Base-by-base conservation (phyloP, 306 rosid species). In the Albizia julibrissin region DNA sequence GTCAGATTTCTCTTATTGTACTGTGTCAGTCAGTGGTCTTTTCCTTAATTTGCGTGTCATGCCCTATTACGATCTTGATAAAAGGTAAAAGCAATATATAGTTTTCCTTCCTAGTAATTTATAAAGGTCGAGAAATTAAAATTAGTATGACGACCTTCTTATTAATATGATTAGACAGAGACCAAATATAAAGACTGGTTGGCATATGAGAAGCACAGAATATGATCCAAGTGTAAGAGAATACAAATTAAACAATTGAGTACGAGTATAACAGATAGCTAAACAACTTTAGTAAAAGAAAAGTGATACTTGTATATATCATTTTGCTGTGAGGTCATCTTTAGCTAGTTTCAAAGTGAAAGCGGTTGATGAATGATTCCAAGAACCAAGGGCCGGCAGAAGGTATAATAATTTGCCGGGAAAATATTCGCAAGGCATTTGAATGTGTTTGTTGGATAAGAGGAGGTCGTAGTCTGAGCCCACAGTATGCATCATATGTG, bases 1-100 rank as follows among this genome's bases (percentile, higher is more conserved):
- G 11, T 40, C 37, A 56, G 3, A 69, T 70, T 6, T 61, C 46
- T 75, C 24, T 6, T 70, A 21, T 10, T 10, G 69, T 39, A 33
- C 5, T 58, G 31, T 50, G 8, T 54, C 26, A 54, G 10, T 22
- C 78, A 54, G 10, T 22, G 74, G 31, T 81, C 19, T 47, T 47
- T 21, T 74, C 70, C 70, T 78, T 24, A 4, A 4, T 21, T 74
- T 58, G 4, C 31, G 24, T 10, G 31, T 34, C 33, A 69, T 24
- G 31, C 74, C 71, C 67, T 44, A 59, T 50, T 50, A 50, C 9
- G 22, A 61, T 52, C 47, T 12, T 6, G 21, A 33, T 50, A 29
- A 72, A 50, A 19, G 73, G 8, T n/a, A 22, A 80, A 70, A 77
- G 47, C 26, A 42, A 76, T 64, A 62, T 22, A 58, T 22, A 21